Conservation (phyloP, 139 green algal genomes). For the Chlamydomonas urium region DNA sequence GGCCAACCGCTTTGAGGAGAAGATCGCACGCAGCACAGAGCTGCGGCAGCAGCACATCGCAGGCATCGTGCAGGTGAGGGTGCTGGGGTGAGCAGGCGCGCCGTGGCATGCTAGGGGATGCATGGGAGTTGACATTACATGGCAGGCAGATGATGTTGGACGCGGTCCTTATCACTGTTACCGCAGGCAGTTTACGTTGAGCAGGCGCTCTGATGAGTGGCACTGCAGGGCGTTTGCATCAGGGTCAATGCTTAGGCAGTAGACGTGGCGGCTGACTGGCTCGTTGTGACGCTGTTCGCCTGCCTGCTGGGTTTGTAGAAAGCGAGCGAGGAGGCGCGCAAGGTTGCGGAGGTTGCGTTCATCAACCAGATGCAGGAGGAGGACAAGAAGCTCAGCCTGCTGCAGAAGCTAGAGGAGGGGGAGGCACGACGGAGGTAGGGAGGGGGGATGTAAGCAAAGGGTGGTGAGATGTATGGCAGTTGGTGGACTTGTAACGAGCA, state of each 20-base stretch:
- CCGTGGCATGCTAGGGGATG: too few species aligned
- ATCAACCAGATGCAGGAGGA: conserved; percentile 52
- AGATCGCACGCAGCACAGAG: conserved; percentile 44
- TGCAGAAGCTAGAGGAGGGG: conserved; percentile 56
- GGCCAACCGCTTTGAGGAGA: conserved; percentile 29
- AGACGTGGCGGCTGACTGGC: background rate
- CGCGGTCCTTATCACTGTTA: background rate
- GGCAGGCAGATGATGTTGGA: background rate
- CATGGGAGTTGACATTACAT: too few species aligned
- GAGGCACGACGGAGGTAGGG: conserved; percentile 7
- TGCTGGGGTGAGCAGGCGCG: too few species aligned
- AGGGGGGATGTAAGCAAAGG: background rate
- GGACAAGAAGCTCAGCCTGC: conserved; percentile 52
- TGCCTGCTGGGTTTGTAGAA: conserved; percentile 4
- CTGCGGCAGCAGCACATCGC: conserved; percentile 49
- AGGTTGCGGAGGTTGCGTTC: conserved; percentile 63
- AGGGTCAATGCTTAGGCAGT: background rate
- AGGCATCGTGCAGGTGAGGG: conserved; percentile 19
- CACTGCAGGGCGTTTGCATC: background rate
- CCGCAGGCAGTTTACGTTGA: background rate
- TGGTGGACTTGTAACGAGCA: conserved; percentile 1
- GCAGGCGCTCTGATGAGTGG: background rate
- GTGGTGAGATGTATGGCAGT: background rate
- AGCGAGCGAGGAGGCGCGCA: conserved; percentile 54
- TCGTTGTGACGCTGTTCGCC: background rate